Evolutionary conservation across 2,329 filamentous ascomycete genomes (phyloP).

Genomic region (Domatiomyces catenatus): DNA sequence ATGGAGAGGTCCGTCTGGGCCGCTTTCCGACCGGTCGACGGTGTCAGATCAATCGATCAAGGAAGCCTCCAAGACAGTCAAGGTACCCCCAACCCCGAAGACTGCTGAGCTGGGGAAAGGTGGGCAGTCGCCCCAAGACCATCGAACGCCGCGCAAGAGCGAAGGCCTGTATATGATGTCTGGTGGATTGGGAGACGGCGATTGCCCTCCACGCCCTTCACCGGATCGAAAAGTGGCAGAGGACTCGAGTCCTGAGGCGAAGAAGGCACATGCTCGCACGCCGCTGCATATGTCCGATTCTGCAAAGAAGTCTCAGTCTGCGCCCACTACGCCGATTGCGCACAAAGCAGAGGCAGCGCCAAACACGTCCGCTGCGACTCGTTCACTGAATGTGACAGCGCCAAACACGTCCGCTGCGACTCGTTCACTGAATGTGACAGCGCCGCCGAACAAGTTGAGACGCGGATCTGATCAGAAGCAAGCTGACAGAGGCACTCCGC

Average conservation of each 20-base stretch:
- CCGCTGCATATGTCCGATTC: not conserved
- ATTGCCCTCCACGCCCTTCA: not conserved
- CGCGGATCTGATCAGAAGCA: conserved; percentile 18
- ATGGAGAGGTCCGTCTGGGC: conserved; percentile 2
- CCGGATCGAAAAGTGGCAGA: not conserved
- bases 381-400: conserved; percentile 30
- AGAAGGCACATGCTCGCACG: not conserved
- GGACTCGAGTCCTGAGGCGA: not conserved
- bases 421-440: conserved; percentile 31
- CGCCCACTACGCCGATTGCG: not conserved
- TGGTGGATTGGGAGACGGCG: not conserved
- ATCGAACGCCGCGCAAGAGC: not conserved
- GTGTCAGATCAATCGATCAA: conserved; percentile 8
- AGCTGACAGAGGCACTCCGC: conserved; percentile 2
- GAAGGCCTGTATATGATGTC: not conserved
- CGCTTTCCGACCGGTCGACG: conserved; percentile 9
- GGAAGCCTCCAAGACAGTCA: conserved; percentile 1
- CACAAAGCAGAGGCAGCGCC: not conserved
- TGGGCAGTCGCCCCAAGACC: not conserved
- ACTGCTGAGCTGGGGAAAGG: conserved; percentile 9
- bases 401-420: conserved; percentile 23
- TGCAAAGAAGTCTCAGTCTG: not conserved
- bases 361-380: conserved; percentile 25
- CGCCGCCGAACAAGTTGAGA: conserved; percentile 28
- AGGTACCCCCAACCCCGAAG: conserved; percentile 2